A percentile compares a stretch with the other conserved stretches of the same genome.
These are phyloP conservation scores for Crucihimalaya himalaica DNA, from an alignment of 345 rosid genomes.

Conservation along the genomic window DNA sequence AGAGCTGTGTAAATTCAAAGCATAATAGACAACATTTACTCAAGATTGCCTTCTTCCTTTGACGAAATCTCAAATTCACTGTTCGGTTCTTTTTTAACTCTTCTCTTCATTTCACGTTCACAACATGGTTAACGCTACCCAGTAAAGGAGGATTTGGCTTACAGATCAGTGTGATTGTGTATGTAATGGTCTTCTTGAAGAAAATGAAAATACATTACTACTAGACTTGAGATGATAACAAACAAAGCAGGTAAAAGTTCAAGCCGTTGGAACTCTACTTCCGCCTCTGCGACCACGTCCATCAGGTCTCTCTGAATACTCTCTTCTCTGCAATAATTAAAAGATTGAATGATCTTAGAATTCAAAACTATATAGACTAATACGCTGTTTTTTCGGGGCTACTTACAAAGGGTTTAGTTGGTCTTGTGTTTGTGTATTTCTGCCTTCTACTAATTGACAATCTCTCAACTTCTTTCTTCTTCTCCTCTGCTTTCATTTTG, in stretches of 20 bases:
- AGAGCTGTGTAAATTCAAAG: slow-evolving; percentile 16
- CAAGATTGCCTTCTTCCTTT: neutral
- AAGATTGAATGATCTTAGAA: neutral
- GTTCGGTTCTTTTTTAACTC: neutral
- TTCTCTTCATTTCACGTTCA: neutral
- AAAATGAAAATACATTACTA: slow-evolving; percentile 7
- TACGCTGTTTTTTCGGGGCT: neutral
- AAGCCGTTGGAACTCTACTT: slow-evolving; percentile 35
- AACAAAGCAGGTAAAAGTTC: neutral
- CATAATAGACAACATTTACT: neutral
- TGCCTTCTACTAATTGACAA: slow-evolving; percentile 41
- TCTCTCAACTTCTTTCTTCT: slow-evolving; percentile 57
- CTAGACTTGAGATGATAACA: slow-evolving; percentile 17
- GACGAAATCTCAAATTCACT: neutral
- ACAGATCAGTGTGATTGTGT: neutral
- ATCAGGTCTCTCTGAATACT: slow-evolving; percentile 38
- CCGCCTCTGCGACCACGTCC: slow-evolving; percentile 53
- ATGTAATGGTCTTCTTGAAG: slow-evolving; percentile 1
- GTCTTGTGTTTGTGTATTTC: slow-evolving; percentile 30
- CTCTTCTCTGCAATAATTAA: slow-evolving; percentile 47
- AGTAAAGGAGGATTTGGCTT: neutral
- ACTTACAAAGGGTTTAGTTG: slow-evolving; percentile 35
- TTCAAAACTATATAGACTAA: neutral
- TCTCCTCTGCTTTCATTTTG: slow-evolving; percentile 82
- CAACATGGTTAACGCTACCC: slow-evolving; percentile 2